Evolutionary conservation across 1,139 yeast species (phyloP).

Genomic region (Meyerozyma athensensis): DNA sequence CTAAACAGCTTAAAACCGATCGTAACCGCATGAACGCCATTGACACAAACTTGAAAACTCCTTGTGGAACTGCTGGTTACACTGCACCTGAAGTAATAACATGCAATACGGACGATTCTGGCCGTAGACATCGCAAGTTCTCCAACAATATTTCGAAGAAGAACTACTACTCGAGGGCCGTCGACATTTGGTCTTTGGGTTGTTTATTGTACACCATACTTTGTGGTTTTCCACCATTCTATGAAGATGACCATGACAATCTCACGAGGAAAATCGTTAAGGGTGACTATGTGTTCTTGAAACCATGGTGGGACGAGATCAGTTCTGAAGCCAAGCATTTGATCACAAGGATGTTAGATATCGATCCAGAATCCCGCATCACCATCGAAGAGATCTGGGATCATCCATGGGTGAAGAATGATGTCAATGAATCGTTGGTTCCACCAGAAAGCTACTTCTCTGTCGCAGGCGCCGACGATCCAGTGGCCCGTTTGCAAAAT

Average conservation of each 20-base stretch:
- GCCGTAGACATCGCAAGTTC: constrained; percentile 15
- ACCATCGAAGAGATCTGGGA: constrained; percentile 60
- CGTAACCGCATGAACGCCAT: constrained; percentile 7
- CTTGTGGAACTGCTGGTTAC: constrained; percentile 88
- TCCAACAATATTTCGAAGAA: constrained; percentile 40
- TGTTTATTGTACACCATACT: constrained; percentile 84
- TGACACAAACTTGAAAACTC: constrained; percentile 60
- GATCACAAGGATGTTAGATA: constrained; percentile 48
- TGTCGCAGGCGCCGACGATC: constrained; percentile 4
- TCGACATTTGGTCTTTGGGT: constrained; percentile 95
- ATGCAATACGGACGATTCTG: constrained; percentile 22
- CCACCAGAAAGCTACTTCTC: constrained; percentile 11
- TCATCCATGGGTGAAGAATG: constrained; percentile 37
- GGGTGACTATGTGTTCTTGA: constrained; percentile 77
- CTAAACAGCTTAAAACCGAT: constrained; percentile 70
- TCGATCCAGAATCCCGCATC: constrained; percentile 64
- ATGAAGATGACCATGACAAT: constrained; percentile 80
- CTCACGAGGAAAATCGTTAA: constrained; percentile 76
- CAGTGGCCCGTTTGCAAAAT: background rate
- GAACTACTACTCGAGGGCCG: constrained; percentile 81
- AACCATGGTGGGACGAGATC: constrained; percentile 98
- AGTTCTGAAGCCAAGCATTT: constrained; percentile 69
- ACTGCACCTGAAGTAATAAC: constrained; percentile 92
- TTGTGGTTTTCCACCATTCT: constrained; percentile 96
- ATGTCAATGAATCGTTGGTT: background rate